phyloP scores from a whole-genome alignment of 2,329 filamentous ascomycete genomes.

The Ilyonectria mors-panacis region DNA sequence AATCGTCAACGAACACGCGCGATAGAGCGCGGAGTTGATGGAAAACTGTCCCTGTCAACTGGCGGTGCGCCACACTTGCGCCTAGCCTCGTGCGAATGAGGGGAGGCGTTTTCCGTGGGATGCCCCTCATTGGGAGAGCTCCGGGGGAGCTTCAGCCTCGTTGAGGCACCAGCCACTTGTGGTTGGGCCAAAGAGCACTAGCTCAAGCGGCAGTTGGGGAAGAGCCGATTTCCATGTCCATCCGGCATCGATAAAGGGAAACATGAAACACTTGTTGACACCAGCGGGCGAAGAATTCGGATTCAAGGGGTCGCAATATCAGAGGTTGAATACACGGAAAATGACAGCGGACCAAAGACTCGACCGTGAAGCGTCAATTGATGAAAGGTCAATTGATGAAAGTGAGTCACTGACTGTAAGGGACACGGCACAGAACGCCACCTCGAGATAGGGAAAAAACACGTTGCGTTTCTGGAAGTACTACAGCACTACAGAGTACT shows the following conservation, averaged over 20 bases:
- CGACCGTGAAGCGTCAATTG: slow-evolving; percentile 7
- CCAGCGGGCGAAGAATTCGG: not conserved
- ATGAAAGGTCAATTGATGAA: slow-evolving; percentile 15
- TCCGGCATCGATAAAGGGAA: not conserved
- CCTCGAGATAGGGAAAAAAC: not conserved
- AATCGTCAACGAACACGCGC: slow-evolving; percentile 9
- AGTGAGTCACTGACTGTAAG: slow-evolving; percentile 21
- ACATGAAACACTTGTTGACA: not conserved
- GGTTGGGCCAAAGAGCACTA: slow-evolving; percentile 19
- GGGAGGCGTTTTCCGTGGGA: not conserved
- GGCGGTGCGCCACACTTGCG: slow-evolving; percentile 14
- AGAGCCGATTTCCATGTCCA: not conserved
- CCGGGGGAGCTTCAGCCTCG: slow-evolving; percentile 13
- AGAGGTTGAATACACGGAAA: not conserved
- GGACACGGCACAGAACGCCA: slow-evolving; percentile 20
- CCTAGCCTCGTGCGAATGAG: slow-evolving; percentile 18
- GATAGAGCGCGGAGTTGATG: not conserved
- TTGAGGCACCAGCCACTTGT: slow-evolving; percentile 2
- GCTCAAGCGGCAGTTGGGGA: slow-evolving; percentile 17
- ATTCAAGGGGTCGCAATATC: not conserved
- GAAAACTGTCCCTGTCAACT: not conserved
- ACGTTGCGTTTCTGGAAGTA: not conserved
- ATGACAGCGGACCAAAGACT: not conserved
- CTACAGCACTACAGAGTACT: not conserved
- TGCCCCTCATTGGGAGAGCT: slow-evolving; percentile 1